These are phyloP conservation scores for Lachnellula cervina DNA, from an alignment of 2,329 filamentous ascomycete genomes.

Conservation along the genomic window DNA sequence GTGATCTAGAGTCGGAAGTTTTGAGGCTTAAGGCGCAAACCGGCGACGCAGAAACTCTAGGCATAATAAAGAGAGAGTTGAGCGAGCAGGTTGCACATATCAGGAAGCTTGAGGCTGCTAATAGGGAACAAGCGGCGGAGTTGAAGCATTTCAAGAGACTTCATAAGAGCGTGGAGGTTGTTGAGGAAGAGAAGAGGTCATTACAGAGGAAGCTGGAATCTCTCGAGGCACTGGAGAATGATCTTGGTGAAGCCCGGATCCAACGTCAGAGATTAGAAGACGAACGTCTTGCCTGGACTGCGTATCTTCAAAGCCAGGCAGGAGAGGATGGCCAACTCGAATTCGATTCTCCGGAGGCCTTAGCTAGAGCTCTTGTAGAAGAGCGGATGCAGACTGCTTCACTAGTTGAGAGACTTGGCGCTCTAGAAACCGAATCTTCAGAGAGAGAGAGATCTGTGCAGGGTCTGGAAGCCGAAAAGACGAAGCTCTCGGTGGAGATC, in stretches of 20 bases:
- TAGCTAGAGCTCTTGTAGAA: slow-evolving; percentile 78
- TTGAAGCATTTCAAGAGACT: slow-evolving; percentile 75
- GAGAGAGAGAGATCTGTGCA: slow-evolving; percentile 74
- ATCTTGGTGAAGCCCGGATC: slow-evolving; percentile 73
- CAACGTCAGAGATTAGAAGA: slow-evolving; percentile 86
- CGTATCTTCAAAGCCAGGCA: slow-evolving; percentile 69
- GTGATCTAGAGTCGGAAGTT: slow-evolving; percentile 75
- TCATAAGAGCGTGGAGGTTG: slow-evolving; percentile 83
- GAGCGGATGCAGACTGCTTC: slow-evolving; percentile 76
- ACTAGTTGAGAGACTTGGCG: slow-evolving; percentile 75
- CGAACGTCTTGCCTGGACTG: slow-evolving; percentile 80
- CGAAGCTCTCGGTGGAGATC: slow-evolving; percentile 59
- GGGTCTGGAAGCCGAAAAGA: slow-evolving; percentile 65
- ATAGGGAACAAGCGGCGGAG: slow-evolving; percentile 73
- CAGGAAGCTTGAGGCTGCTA: slow-evolving; percentile 72
- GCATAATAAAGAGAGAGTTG: slow-evolving; percentile 80
- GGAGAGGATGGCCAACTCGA: slow-evolving; percentile 57
- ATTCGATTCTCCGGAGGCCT: slow-evolving; percentile 81
- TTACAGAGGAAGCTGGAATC: slow-evolving; percentile 73
- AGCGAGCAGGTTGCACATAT: slow-evolving; percentile 92
- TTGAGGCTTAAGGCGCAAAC: slow-evolving; percentile 79
- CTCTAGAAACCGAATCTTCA: slow-evolving; percentile 69
- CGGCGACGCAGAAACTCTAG: slow-evolving; percentile 79
- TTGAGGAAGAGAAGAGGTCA: slow-evolving; percentile 89
- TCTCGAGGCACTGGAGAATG: slow-evolving; percentile 67